Percentiles rank a stretch among this genome's conserved stretches.
Evolutionary conservation across 169 alveolate genomes (phyloP).

Genomic region (Cryptosporidium ubiquitum): DNA sequence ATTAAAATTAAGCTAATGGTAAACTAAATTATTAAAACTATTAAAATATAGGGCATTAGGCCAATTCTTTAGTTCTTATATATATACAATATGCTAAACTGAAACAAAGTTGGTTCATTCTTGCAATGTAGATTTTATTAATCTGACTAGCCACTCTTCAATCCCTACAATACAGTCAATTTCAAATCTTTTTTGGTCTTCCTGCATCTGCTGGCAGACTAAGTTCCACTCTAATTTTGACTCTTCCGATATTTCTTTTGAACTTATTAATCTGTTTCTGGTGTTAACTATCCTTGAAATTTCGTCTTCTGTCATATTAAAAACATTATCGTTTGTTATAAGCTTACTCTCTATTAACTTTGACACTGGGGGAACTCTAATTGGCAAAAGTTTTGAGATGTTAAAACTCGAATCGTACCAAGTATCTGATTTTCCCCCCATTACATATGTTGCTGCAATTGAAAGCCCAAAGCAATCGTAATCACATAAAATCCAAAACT

Average conservation of each 20-base stretch:
- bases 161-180: slow-evolving; percentile 40
- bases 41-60: not conserved
- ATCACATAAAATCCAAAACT: slow-evolving; percentile 59
- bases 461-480: slow-evolving; percentile 58
- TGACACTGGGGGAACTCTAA: slow-evolving; percentile 14
- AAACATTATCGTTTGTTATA: not conserved
- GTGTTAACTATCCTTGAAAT: slow-evolving; percentile 17
- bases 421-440: slow-evolving; percentile 42
- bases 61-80: not conserved
- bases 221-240: slow-evolving; percentile 18
- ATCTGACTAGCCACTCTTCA: slow-evolving; percentile 32
- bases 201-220: slow-evolving; percentile 30
- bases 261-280: slow-evolving; percentile 3
- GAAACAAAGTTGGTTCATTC: not conserved
- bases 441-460: slow-evolving; percentile 43
- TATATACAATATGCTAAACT: too few species aligned
- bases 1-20: too few species aligned
- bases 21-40: too few species aligned
- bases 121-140: not conserved
- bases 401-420: slow-evolving; percentile 65
- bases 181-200: slow-evolving; percentile 33
- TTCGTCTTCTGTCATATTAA: slow-evolving; percentile 1
- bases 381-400: slow-evolving; percentile 22
- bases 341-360: slow-evolving; percentile 9
- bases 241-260: not conserved